Evolutionary conservation across 164 flowering plant genomes (phyloP).

Genomic region (Nymphaea colorata): DNA sequence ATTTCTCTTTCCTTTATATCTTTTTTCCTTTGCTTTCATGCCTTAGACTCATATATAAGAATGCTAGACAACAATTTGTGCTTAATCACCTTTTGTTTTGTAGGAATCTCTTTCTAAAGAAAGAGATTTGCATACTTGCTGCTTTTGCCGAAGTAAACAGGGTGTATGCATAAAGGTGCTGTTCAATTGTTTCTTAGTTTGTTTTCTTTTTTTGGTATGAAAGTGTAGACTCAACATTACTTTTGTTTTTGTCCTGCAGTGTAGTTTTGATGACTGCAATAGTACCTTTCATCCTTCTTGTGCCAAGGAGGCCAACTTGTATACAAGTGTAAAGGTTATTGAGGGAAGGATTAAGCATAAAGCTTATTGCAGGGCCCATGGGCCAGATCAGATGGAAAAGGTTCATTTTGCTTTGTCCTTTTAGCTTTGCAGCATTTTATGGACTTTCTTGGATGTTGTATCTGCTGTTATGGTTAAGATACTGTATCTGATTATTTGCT

Average conservation of each 20-base stretch:
- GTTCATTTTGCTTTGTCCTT: conserved; percentile 14
- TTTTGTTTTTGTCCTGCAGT: conserved; percentile 33
- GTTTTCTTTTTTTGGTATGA: background rate
- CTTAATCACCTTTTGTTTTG: background rate
- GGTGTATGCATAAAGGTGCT: conserved; percentile 85
- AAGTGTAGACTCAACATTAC: background rate
- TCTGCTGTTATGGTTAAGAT: too few species aligned
- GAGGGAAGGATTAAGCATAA: conserved; percentile 73
- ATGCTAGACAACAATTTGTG: background rate
- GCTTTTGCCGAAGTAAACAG: conserved; percentile 44
- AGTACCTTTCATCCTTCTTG: conserved; percentile 83
- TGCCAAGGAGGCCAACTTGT: conserved; percentile 70
- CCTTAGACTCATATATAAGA: background rate
- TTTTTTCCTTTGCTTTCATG: too few species aligned
- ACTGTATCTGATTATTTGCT: background rate
- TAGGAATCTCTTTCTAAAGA: conserved; percentile 60
- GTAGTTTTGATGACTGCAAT: conserved; percentile 80
- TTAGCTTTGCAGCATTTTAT: too few species aligned
- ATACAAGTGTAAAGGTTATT: conserved; percentile 46
- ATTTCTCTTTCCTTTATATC: background rate
- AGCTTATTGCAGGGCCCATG: conserved; percentile 88
- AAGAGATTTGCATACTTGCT: conserved; percentile 30
- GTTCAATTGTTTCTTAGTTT: background rate
- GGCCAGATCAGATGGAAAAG: conserved; percentile 80
- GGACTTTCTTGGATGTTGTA: too few species aligned